Conservation (phyloP, 2,329 filamentous ascomycete genomes). For the Hyphodiscus sp. region DNA sequence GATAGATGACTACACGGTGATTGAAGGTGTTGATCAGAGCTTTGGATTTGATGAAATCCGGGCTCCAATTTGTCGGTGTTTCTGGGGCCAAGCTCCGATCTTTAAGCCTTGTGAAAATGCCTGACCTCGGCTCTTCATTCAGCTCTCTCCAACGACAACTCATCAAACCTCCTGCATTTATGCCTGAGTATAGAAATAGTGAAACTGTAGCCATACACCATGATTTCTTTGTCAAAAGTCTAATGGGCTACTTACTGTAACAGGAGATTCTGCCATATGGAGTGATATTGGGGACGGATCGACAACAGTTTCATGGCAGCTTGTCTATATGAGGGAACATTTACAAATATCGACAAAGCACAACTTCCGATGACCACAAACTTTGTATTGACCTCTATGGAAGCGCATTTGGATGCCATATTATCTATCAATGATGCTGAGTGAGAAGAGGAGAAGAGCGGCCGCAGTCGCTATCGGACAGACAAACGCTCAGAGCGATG, state of each 20-base stretch:
- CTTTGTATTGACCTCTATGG: no score
- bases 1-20: not conserved
- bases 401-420: no score
- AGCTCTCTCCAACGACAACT: not conserved
- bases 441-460: no score
- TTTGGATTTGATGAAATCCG: not conserved
- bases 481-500: no score
- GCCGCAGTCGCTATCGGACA: no score
- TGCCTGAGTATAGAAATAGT: conserved; percentile 7
- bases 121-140: not conserved
- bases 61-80: not conserved
- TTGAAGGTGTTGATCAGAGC: not conserved
- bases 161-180: not conserved
- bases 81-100: not conserved
- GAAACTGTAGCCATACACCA: conserved; percentile 12
- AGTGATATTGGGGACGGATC: conserved; percentile 13
- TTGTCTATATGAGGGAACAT: no score
- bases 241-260: conserved; percentile 19
- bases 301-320: not conserved
- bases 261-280: conserved; percentile 25
- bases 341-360: no score
- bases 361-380: no score
- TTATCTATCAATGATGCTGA: no score
- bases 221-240: conserved; percentile 33
- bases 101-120: not conserved